These are phyloP conservation scores for Allantophomopsis cytisporea DNA, from an alignment of 2,329 filamentous ascomycete species.

Conservation along the genomic window DNA sequence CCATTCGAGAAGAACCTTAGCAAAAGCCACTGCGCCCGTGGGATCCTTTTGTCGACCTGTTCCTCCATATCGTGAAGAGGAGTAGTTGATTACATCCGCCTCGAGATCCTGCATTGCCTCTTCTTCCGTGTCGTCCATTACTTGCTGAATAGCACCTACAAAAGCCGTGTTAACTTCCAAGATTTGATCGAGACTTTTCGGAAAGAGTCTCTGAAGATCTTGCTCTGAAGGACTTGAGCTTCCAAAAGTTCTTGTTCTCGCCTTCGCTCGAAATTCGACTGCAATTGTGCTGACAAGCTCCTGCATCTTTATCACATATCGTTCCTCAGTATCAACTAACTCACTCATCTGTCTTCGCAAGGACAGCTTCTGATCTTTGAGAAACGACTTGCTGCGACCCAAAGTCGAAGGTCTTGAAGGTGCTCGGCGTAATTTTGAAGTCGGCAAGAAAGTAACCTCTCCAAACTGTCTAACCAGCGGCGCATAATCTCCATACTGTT, in stretches of 20 bases:
- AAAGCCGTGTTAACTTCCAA: constrained; percentile 73
- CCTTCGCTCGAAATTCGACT: constrained; percentile 62
- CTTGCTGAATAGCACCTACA: constrained; percentile 57
- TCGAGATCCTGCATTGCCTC: constrained; percentile 69
- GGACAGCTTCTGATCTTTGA: constrained; percentile 69
- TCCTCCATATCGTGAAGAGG: constrained; percentile 28
- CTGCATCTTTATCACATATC: constrained; percentile 80
- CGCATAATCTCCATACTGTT: constrained; percentile 67
- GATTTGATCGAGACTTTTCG: constrained; percentile 66
- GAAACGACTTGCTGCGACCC: constrained; percentile 65
- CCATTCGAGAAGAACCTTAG: constrained; percentile 75
- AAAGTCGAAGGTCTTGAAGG: constrained; percentile 76
- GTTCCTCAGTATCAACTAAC: constrained; percentile 83
- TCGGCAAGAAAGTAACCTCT: constrained; percentile 75
- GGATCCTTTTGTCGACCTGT: constrained; percentile 47
- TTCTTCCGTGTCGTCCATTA: constrained; percentile 75
- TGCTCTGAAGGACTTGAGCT: constrained; percentile 61
- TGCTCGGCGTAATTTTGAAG: constrained; percentile 68
- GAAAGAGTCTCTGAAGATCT: constrained; percentile 67
- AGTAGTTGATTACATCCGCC: constrained; percentile 31
- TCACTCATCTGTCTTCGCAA: constrained; percentile 82
- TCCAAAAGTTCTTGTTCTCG: constrained; percentile 38
- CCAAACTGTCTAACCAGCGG: constrained; percentile 68
- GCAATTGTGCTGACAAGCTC: constrained; percentile 74
- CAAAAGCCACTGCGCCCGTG: constrained; percentile 65